A percentile compares a stretch with the other conserved stretches of the same genome.
phyloP scores from a whole-genome alignment of 2,329 filamentous ascomycete species.

The Alternaria tenuissima region DNA sequence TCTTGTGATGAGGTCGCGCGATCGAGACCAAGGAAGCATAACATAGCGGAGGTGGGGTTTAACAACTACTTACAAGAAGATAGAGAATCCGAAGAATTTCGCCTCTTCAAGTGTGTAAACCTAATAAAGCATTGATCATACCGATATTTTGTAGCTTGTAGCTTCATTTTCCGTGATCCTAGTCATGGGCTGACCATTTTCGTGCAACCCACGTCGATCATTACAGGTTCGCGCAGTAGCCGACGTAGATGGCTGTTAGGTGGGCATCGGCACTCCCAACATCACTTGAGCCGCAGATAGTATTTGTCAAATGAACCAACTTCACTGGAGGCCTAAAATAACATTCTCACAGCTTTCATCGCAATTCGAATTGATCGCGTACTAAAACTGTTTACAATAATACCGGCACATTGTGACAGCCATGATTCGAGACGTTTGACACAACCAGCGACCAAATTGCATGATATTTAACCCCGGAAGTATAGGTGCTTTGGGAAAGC shows the following conservation, averaged over 20 bases:
- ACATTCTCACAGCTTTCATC: neutral
- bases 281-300: neutral
- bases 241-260: conserved; percentile 5
- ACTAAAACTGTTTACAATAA: neutral
- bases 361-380: neutral
- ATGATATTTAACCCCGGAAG: neutral
- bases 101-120: neutral
- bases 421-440: neutral
- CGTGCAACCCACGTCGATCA: neutral
- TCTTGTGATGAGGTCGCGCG: neutral
- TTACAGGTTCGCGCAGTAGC: neutral
- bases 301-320: neutral
- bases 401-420: neutral
- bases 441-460: neutral
- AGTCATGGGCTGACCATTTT: neutral
- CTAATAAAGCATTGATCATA: neutral
- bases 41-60: neutral
- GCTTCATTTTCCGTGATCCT: neutral
- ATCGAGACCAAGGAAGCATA: neutral
- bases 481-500: neutral
- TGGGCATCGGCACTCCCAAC: neutral
- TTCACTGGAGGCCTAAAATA: neutral
- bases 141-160: neutral
- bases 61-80: neutral
- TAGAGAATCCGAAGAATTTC: neutral